Evolutionary conservation across 163 green algal species (phyloP).

Genomic region (Scenedesmus sp.): DNA sequence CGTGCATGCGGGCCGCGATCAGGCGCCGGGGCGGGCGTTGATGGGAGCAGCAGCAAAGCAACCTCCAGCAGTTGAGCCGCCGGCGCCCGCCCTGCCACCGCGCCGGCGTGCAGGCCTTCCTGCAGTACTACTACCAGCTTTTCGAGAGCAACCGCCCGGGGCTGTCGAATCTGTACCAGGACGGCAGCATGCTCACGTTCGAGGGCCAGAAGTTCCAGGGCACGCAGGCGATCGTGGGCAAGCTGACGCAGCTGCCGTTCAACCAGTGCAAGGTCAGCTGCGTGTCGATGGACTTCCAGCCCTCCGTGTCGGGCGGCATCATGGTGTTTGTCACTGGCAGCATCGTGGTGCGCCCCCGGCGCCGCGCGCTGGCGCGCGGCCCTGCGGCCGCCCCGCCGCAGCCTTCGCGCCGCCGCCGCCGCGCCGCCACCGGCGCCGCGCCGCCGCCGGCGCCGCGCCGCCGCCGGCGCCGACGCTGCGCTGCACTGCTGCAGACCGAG

Average conservation of each 20-base stretch:
- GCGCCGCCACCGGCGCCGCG: no score
- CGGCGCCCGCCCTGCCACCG: not conserved
- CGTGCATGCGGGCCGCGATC: no score
- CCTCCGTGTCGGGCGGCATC: slow-evolving; percentile 80
- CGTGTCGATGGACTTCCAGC: slow-evolving; percentile 84
- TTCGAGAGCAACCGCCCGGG: slow-evolving; percentile 82
- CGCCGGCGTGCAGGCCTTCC: slow-evolving; percentile 79
- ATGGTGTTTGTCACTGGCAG: slow-evolving; percentile 91
- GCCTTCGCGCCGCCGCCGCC: no score
- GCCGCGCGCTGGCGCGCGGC: no score
- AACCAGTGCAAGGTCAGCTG: slow-evolving; percentile 76
- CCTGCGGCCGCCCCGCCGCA: no score
- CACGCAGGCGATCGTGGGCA: slow-evolving; percentile 75
- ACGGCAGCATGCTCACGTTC: slow-evolving; percentile 88
- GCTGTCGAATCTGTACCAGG: slow-evolving; percentile 81
- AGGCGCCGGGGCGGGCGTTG: no score
- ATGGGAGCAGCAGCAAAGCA: not conserved
- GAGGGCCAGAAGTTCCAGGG: slow-evolving; percentile 87
- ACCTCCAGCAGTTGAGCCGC: not conserved
- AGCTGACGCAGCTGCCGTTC: slow-evolving; percentile 86
- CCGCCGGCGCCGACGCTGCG: no score
- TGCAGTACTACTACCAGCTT: slow-evolving; percentile 90
- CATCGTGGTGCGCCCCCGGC: slow-evolving; percentile 67
- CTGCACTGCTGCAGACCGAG: slow-evolving; percentile 73
- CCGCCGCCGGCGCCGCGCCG: no score